phyloP scores from a whole-genome alignment of 2,329 filamentous ascomycete species.

The Fusarium pseudoanthophilum region DNA sequence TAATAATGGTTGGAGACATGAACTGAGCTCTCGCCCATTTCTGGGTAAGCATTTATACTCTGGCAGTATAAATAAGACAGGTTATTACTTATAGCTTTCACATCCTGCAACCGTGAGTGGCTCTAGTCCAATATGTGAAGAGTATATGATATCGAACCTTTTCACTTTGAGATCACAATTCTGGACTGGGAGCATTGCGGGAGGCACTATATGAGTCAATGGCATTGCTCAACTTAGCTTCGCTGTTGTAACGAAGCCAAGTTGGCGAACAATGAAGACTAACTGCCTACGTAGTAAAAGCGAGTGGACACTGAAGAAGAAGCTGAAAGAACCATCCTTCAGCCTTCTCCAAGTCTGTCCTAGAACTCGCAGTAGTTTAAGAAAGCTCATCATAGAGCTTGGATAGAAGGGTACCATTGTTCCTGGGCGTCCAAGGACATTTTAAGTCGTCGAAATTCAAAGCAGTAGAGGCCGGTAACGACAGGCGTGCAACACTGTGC shows the following conservation, averaged over 20 bases:
- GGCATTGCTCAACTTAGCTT: not conserved
- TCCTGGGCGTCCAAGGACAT: not conserved
- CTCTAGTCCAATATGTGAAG: no score
- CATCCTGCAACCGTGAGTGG: rapidly evolving
- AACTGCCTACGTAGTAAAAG: not conserved
- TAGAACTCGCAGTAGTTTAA: not conserved
- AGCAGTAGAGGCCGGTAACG: slow-evolving; percentile 14
- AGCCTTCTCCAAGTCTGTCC: not conserved
- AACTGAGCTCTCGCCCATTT: not conserved
- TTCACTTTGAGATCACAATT: not conserved
- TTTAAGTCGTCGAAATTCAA: not conserved
- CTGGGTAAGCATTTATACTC: not conserved
- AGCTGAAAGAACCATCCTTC: not conserved
- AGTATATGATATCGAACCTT: not conserved
- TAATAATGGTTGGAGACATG: not conserved
- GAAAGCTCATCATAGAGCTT: not conserved
- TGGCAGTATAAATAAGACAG: not conserved
- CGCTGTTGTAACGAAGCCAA: not conserved
- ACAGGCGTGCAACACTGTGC: slow-evolving; percentile 25
- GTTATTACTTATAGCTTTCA: not conserved
- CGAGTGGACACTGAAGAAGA: not conserved
- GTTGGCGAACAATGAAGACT: not conserved
- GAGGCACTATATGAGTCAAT: not conserved
- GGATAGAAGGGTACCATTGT: not conserved
- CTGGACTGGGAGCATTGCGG: not conserved